Base-by-base conservation (phyloP, 1,139 yeast species). In the Scheffersomyces stambukii region DNA sequence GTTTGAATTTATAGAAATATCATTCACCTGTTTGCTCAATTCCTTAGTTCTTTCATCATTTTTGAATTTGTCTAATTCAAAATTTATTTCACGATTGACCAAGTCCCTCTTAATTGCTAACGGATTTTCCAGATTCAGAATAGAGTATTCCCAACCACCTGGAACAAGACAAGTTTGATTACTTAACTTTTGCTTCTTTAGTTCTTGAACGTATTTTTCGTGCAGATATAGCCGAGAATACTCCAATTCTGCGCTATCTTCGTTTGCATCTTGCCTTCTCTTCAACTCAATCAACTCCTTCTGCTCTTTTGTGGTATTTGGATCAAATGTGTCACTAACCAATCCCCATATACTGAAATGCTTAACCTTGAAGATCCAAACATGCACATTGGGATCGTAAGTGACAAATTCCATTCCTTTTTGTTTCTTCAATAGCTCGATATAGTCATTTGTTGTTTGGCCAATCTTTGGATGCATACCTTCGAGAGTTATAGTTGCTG, bases 291-390 rank as follows among this genome's bases (percentile, higher is more conserved):
- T 31, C 21, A 48, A 35, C 35, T 56, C 54, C 31, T 45, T 29
- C 33, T 75, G 80, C 23, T 73, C 76, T 14, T 77, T 81, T 34
- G 80, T 84, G n/a, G n/a, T n/a, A n/a, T n/a, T n/a, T n/a, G n/a
- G n/a, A n/a, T 78, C 69, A 34, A 76, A 81, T 24, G 73, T 77
- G 16, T 77, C 83, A 35, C 81, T 88, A 13, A 81, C 70, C 26
- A 91, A 59, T 3, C 97, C 97, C 96, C 96, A 91, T 5, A 82
- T 74, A 59, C 96, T 86, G 48, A 91, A 91, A 60, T 91, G 98
- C 40, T 82, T 78, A 2, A 91, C 97, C 43, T 68, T 75, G 54
- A 86, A 88, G 0, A 82, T 77, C 88, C 91, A 88, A 6, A 72
- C 57, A 14, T 84, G 84, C n/a, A 76, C 73, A 13, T 76, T 66